These are phyloP conservation scores for Calocera cornea DNA, from an alignment of 768 basidiomycete genomes.

Conservation along the genomic window DNA sequence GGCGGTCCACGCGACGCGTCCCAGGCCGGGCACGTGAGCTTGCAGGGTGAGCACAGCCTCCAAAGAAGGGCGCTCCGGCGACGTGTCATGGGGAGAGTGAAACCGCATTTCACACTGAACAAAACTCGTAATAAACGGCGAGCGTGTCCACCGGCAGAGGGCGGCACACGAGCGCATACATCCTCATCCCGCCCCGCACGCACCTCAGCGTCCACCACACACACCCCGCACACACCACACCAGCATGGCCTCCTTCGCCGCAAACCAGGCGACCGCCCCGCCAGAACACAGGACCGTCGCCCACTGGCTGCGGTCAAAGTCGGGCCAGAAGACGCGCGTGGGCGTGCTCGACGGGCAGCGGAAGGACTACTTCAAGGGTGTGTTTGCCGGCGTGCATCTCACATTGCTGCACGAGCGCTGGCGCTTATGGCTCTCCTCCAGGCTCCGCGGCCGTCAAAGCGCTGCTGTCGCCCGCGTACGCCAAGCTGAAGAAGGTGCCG, in stretches of 20 bases:
- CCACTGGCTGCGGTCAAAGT: constrained; percentile 71
- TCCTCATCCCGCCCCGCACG: background rate
- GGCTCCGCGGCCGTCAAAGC: constrained; percentile 90
- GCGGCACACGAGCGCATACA: background rate
- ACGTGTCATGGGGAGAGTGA: background rate
- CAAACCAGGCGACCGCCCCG: constrained; percentile 59
- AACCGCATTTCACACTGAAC: background rate
- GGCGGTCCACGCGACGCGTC: background rate
- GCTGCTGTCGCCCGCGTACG: constrained; percentile 80
- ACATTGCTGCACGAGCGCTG: background rate
- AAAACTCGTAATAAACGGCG: background rate
- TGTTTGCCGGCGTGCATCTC: too few species aligned
- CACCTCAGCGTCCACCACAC: background rate
- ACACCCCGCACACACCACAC: background rate
- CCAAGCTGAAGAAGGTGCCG: constrained; percentile 65
- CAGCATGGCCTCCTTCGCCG: background rate
- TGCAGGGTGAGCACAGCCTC: background rate
- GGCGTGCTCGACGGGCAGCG: constrained; percentile 91
- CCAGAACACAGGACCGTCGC: constrained; percentile 69
- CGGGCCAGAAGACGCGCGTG: constrained; percentile 76
- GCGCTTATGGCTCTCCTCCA: constrained; percentile 21
- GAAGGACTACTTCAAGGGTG: constrained; percentile 96
- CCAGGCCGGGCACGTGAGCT: background rate
- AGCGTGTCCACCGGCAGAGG: too few species aligned
- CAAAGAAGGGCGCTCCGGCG: background rate